Evolutionary conservation across 148 eudicot genomes (phyloP), one percentile per base, ranked within the genome.

Genomic region (Silene conica): DNA sequence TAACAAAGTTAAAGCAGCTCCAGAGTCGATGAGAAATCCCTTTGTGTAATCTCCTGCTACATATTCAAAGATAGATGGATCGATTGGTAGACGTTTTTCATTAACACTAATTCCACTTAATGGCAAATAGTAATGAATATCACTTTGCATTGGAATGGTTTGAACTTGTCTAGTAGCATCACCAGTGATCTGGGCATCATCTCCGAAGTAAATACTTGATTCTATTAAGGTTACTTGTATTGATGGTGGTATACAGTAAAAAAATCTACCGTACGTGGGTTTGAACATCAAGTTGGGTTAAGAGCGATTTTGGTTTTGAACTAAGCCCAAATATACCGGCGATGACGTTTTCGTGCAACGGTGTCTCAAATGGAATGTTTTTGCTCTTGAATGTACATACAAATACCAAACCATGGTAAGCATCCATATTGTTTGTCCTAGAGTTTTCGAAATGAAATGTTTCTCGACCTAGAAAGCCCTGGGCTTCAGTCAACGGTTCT

Each of bases 1-100:
- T 38, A 74, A 34, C 5, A 20, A 1, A 6, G 77, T 55, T n/a
- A 56, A 66, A 25, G 72, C 71, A 5, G 76, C 15, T 8, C 76
- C 70, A 1, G 70, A 26, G 62, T 74, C 76, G 15, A 74, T 74
- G 25, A 74, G 34, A 7, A 74, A 74, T 0, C 72, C 77, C 52
- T 22, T 74, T 25, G 64, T 28, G 3, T n/a, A 11, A 5, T 9
- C 4, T 20, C 2, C 6, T 8, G 26, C 31, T 9, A 64, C 71
- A 1, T 64, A 41, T 20, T 74, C 63, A 20, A 74, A 74, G 2
- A 74, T 11, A 21, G 31, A 52, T 19, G 71, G 71, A 23, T 52
- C 31, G 8, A 74, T 74, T 5, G 28, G 20, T 8, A 74, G 48
- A 7, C 15, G 15, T 0, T 6, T 2, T 28, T 71, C 64, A 12